These are phyloP conservation scores for Colletotrichum sp. DNA, from an alignment of 2,329 filamentous ascomycete genomes.

Conservation along the genomic window DNA sequence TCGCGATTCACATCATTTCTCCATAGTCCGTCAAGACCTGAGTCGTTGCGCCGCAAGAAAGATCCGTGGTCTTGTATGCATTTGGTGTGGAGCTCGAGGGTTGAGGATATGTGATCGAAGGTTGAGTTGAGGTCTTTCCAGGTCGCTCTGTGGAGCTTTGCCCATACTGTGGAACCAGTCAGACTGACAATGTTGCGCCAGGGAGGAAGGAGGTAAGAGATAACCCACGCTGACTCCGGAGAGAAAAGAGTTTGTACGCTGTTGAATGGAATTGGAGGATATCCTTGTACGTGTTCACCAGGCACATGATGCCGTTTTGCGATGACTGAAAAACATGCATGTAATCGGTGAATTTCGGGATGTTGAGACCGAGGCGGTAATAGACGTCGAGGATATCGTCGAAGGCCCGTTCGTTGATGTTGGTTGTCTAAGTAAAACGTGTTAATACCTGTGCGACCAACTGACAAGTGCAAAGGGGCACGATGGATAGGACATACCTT, in stretches of 20 bases:
- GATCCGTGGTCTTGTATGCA: neutral
- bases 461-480: rapidly evolving
- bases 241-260: conserved; percentile 8
- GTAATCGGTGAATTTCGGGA: neutral
- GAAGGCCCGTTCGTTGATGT: conserved; percentile 6
- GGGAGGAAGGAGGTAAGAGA: neutral
- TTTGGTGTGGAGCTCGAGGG: neutral
- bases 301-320: neutral
- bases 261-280: neutral
- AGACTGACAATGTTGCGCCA: neutral
- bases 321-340: neutral
- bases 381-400: conserved; percentile 20
- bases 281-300: conserved; percentile 10
- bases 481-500: neutral
- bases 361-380: neutral
- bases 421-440: neutral
- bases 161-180: neutral
- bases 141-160: conserved; percentile 1
- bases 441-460: neutral
- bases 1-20: too few relatives aligned
- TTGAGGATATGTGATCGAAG: neutral
- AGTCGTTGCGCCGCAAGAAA: neutral
- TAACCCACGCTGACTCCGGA: neutral
- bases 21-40: neutral
- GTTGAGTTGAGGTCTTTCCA: conserved; percentile 5